Evolutionary conservation across 305 asterid species (phyloP).

Genomic region (Fraxinus dipetala): DNA sequence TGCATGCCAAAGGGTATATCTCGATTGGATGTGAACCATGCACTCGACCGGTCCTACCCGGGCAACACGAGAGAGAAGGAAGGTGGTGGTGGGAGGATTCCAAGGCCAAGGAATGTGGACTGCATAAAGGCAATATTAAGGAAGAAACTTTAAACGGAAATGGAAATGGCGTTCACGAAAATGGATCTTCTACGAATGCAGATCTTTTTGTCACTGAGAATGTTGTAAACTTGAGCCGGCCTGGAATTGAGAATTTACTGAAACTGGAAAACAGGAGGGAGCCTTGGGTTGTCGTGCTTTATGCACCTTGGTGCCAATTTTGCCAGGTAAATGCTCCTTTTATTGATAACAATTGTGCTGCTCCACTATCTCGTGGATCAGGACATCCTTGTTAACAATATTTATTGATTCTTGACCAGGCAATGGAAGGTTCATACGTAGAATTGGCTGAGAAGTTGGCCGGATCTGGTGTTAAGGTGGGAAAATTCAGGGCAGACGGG

Average conservation of each 20-base stretch:
- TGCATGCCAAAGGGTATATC: conserved; percentile 75
- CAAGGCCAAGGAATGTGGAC: conserved; percentile 90
- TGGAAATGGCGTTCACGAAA: conserved; percentile 39
- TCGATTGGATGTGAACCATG: conserved; percentile 97
- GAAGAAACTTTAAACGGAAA: conserved; percentile 49
- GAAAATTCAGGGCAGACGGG: conserved; percentile 86
- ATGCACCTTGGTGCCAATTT: conserved; percentile 95
- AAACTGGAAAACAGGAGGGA: conserved; percentile 64
- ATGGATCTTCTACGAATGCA: conserved; percentile 35
- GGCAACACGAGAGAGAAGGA: conserved; percentile 98
- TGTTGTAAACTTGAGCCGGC: conserved; percentile 60
- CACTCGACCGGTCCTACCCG: conserved; percentile 82
- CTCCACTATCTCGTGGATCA: background rate
- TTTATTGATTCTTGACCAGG: conserved; percentile 29
- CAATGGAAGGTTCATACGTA: conserved; percentile 72
- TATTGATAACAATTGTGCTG: background rate
- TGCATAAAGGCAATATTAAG: conserved; percentile 86
- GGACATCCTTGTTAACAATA: conserved; percentile 4
- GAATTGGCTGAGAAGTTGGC: conserved; percentile 64
- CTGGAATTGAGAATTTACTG: conserved; percentile 77
- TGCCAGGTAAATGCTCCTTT: conserved; percentile 47
- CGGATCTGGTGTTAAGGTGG: conserved; percentile 75
- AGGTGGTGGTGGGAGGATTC: conserved; percentile 99
- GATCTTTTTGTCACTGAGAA: conserved; percentile 51
- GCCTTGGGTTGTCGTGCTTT: conserved; percentile 85